These are phyloP conservation scores for Boletus insuetus DNA, from an alignment of 768 basidiomycete genomes.

Conservation along the genomic window DNA sequence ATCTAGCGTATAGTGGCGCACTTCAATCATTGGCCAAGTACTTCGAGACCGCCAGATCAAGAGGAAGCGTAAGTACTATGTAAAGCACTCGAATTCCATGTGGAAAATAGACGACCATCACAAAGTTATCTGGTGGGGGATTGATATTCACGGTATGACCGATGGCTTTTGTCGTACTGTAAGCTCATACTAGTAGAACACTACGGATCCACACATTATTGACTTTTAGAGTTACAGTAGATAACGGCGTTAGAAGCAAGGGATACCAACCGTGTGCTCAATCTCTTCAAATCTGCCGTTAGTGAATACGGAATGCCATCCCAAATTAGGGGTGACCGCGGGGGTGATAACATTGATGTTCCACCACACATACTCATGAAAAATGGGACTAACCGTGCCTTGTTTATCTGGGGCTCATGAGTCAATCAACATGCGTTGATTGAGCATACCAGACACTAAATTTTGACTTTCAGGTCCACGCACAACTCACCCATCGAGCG, in stretches of 20 bases:
- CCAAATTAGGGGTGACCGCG: not conserved
- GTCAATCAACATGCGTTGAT: not conserved
- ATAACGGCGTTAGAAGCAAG: not conserved
- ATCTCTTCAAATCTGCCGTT: not conserved
- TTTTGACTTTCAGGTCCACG: slow-evolving; percentile 30
- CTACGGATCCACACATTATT: too few species aligned
- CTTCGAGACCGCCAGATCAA: not conserved
- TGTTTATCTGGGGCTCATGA: not conserved
- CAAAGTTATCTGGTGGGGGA: slow-evolving; percentile 20
- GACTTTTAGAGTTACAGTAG: not conserved
- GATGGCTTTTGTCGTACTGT: not conserved
- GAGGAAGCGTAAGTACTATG: slow-evolving; percentile 8
- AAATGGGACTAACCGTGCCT: not conserved
- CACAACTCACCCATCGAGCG: slow-evolving; percentile 31
- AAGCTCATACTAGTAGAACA: not conserved
- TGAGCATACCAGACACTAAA: not conserved
- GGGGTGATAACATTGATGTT: not conserved
- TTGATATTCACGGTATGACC: not conserved
- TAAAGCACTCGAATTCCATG: not conserved
- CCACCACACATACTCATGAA: not conserved
- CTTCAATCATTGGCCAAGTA: not conserved
- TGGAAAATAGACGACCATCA: slow-evolving; percentile 16
- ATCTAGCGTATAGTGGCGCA: too few species aligned
- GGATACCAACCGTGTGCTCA: not conserved
- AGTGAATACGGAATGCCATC: not conserved